phyloP scores from a whole-genome alignment of 306 rosid species.

The Chamaecrista fasciculata region DNA sequence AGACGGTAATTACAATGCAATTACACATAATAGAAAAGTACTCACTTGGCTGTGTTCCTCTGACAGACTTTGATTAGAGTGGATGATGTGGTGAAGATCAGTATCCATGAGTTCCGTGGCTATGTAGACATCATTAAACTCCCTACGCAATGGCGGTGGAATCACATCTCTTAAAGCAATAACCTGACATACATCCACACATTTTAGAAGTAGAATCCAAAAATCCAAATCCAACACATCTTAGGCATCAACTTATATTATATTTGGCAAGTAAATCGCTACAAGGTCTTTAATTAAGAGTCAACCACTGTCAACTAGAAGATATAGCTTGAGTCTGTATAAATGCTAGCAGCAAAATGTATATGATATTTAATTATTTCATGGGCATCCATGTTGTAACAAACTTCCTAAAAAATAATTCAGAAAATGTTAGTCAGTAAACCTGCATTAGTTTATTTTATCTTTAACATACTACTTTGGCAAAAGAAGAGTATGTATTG shows the following conservation, averaged over 20 bases:
- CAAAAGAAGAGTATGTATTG: no score
- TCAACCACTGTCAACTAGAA: constrained; percentile 28
- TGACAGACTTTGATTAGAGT: constrained; percentile 82
- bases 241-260: background rate
- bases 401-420: background rate
- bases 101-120: constrained; percentile 90
- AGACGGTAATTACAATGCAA: background rate
- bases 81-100: constrained; percentile 95
- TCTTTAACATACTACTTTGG: no score
- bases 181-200: constrained; percentile 56
- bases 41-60: constrained; percentile 95
- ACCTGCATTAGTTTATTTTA: no score
- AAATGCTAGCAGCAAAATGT: constrained; percentile 8
- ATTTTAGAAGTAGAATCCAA: constrained; percentile 14
- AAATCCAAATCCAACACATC: background rate
- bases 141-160: constrained; percentile 91
- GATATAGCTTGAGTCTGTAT: constrained; percentile 12
- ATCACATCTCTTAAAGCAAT: constrained; percentile 76
- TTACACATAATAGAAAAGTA: background rate
- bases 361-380: background rate
- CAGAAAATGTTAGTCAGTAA: background rate
- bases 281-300: background rate
- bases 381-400: constrained; percentile 11
- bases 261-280: background rate
- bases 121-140: constrained; percentile 84